phyloP scores from a whole-genome alignment of 2,329 filamentous ascomycete genomes.

The Trichothecium roseum region DNA sequence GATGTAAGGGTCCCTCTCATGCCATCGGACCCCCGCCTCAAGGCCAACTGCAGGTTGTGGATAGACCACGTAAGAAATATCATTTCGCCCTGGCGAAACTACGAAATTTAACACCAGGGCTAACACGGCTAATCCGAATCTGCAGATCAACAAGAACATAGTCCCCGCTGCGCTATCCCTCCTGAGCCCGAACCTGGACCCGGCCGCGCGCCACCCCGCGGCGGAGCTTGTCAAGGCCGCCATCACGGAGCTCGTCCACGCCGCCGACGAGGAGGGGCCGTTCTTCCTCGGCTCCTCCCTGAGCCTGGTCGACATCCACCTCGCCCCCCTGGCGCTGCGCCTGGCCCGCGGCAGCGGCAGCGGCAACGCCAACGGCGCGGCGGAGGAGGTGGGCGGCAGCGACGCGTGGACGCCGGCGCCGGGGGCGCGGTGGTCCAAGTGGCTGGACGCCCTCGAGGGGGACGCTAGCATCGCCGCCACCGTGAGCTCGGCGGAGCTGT shows the following conservation, averaged over 20 bases:
- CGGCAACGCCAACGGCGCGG: too few relatives aligned
- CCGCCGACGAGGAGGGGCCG: constrained; percentile 46
- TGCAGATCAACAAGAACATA: constrained; percentile 62
- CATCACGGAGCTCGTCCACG: constrained; percentile 43
- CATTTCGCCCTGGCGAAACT: constrained; percentile 5
- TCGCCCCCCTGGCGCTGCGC: constrained; percentile 65
- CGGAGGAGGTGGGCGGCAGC: background rate
- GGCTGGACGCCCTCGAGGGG: constrained; percentile 59
- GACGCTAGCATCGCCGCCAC: constrained; percentile 55
- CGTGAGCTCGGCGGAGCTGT: constrained; percentile 48
- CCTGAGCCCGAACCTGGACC: constrained; percentile 55
- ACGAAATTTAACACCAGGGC: background rate
- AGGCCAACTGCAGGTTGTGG: constrained; percentile 71
- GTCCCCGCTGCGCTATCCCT: constrained; percentile 68
- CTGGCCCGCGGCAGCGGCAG: constrained; percentile 51
- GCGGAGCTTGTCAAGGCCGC: constrained; percentile 50
- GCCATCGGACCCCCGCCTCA: constrained; percentile 52
- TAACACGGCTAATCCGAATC: background rate
- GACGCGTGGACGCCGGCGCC: too few relatives aligned
- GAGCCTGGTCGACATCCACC: constrained; percentile 62
- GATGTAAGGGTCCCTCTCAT: constrained; percentile 49
- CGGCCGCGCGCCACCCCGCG: background rate
- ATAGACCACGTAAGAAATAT: constrained; percentile 67
- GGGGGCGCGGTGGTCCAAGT: constrained; percentile 60
- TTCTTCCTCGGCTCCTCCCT: constrained; percentile 50